Evolutionary conservation across 257 asterid species (phyloP).

Genomic region (Ligustrum vulgare): DNA sequence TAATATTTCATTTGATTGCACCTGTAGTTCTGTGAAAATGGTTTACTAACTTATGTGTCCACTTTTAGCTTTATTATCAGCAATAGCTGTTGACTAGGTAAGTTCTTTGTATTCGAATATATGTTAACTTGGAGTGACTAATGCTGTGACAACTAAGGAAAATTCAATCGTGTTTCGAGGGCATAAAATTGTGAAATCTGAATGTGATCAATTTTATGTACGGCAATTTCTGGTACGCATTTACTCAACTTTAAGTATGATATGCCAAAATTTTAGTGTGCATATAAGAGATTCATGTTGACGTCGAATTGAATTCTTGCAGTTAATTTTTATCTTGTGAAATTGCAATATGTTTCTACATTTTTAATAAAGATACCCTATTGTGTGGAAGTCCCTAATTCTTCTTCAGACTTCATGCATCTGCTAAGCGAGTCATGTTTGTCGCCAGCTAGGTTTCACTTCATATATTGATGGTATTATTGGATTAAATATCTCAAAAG

Average conservation of each 20-base stretch:
- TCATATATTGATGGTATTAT: constrained; percentile 4
- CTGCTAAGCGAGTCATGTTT: background rate
- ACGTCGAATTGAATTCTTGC: background rate
- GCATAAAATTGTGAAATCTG: background rate
- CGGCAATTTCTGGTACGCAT: background rate
- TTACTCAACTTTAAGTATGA: background rate
- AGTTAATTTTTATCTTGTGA: background rate
- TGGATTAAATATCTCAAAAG: constrained; percentile 11
- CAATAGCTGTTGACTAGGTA: background rate
- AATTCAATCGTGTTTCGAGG: background rate
- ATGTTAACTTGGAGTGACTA: background rate
- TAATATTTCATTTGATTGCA: background rate
- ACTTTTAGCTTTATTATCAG: background rate
- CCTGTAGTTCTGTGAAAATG: background rate
- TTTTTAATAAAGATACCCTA: background rate
- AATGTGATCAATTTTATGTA: background rate
- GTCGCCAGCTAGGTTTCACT: background rate
- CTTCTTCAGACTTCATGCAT: background rate
- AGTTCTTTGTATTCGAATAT: background rate
- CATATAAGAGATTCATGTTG: background rate
- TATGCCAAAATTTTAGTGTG: background rate
- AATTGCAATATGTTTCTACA: background rate
- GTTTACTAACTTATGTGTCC: background rate
- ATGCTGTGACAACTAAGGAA: background rate
- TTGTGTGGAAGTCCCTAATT: background rate